Base-by-base conservation (phyloP, 163 green algal species). In the Scenedesmus sp. region DNA sequence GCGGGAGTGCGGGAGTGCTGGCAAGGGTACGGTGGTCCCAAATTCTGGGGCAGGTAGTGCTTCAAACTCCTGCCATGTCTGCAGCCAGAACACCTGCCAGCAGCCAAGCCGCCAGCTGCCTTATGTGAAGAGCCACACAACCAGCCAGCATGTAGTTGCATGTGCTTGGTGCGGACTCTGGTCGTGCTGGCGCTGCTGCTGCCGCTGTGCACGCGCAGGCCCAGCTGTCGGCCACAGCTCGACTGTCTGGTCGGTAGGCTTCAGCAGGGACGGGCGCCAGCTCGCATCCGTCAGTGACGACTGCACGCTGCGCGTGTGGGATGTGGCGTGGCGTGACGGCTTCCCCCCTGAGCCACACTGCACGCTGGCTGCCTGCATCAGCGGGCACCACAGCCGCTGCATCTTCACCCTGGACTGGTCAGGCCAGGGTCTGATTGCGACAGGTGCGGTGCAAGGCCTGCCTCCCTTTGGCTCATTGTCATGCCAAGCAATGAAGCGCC, bases 181-280 rank as follows among this genome's bases (percentile, higher is more conserved):
- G 10, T 53, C 46, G 10, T 61, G 1, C 51, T 61, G 51, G 20
- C 24, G 51, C 51, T 61, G 13, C 51, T 61, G 51, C 51, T 61
- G 51, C 1, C 20, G 13, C 9, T 26, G 24, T n/a, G 20, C 22
- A 70, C 56, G 3, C 81, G 30, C 44, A 86, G 56, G 53, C 16
- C 26, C 56, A 30, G 68, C 72, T 15, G 61, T 86, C 2, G 97
- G 97, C 5, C 97, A 99, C 93, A 92, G 43, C 3, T 98, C 96
- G 0, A 99, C 98, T 51, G 98, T 99, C 12, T 99, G 98, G 98
- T 94, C 92, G 3, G 81, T 98, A 12, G 91, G 92, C 3, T 99
- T 99, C 88, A 93, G 96, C 72, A 42, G 80, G 0, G 79, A 83
- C 3, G 96, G 97, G 5, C 37, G 65, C n/a, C 92, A 91, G 16